phyloP scores from a whole-genome alignment of 495 filamentous ascomycete species.

The Evernia prunastri region DNA sequence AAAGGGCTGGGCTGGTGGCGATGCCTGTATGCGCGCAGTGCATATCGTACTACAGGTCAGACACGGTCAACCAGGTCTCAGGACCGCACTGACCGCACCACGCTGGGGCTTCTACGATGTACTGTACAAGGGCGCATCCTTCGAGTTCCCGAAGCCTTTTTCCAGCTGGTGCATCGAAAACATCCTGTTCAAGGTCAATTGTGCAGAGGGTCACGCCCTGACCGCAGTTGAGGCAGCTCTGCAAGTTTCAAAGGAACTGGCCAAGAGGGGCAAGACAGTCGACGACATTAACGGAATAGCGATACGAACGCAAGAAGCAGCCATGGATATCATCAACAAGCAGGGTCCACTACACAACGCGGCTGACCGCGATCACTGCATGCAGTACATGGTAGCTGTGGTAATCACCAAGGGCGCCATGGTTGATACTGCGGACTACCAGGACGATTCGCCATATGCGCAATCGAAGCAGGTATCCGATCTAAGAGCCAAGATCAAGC shows the following conservation, averaged over 20 bases:
- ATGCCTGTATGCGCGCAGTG: constrained; percentile 41
- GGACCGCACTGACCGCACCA: constrained; percentile 29
- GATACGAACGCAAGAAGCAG: constrained; percentile 35
- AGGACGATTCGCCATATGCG: not conserved
- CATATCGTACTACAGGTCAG: constrained; percentile 33
- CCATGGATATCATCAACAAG: constrained; percentile 40
- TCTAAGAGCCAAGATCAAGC: not conserved
- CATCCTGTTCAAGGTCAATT: constrained; percentile 36
- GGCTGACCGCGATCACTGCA: constrained; percentile 44
- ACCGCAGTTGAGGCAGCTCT: constrained; percentile 36
- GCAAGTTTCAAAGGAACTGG: too few relatives aligned
- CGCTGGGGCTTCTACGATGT: constrained; percentile 37
- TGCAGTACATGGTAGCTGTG: constrained; percentile 40
- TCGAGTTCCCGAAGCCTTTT: constrained; percentile 29
- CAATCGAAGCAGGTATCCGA: not conserved
- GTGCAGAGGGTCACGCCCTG: constrained; percentile 37
- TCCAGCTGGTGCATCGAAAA: constrained; percentile 34
- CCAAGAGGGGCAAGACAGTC: too few relatives aligned
- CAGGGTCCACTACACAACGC: constrained; percentile 33
- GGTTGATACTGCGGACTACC: constrained; percentile 33
- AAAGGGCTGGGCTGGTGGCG: constrained; percentile 45
- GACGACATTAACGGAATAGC: constrained; percentile 31
- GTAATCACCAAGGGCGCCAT: constrained; percentile 33
- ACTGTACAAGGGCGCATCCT: constrained; percentile 26
- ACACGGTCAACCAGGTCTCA: constrained; percentile 35